Evolutionary conservation across 2,329 filamentous ascomycete genomes (phyloP).

Genomic region (Sclerotinia trifoliorum): DNA sequence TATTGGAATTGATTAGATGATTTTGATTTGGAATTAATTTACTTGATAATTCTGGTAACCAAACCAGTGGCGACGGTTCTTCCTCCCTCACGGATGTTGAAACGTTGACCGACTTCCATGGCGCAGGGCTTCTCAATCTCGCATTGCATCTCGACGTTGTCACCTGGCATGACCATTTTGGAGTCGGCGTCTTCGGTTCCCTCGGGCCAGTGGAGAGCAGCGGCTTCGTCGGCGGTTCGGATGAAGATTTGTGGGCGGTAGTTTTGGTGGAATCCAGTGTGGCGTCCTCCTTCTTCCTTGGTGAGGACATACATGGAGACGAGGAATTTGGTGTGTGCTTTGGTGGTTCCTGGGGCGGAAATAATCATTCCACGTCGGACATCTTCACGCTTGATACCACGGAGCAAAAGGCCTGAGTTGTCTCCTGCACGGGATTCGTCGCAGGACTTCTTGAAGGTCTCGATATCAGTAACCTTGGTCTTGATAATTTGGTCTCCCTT

Average conservation of each 20-base stretch:
- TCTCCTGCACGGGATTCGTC: slow-evolving; percentile 95
- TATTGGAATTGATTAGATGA: background rate
- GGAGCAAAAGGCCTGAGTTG: slow-evolving; percentile 95
- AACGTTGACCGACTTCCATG: slow-evolving; percentile 86
- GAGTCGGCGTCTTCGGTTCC: slow-evolving; percentile 67
- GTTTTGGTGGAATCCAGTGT: slow-evolving; percentile 93
- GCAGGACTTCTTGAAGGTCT: slow-evolving; percentile 99
- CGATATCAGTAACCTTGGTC: slow-evolving; percentile 99
- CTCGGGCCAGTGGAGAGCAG: slow-evolving; percentile 82
- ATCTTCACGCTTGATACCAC: slow-evolving; percentile 95
- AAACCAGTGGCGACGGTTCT: slow-evolving; percentile 83
- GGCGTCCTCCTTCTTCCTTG: slow-evolving; percentile 97
- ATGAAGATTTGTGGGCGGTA: slow-evolving; percentile 97
- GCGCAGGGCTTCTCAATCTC: slow-evolving; percentile 82
- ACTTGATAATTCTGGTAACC: slow-evolving; percentile 67
- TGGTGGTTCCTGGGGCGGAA: slow-evolving; percentile 76
- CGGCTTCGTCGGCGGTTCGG: slow-evolving; percentile 81
- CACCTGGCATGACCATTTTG: slow-evolving; percentile 95
- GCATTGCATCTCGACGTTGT: slow-evolving; percentile 97
- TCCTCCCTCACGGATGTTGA: slow-evolving; percentile 98
- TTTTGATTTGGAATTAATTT: slow-evolving; percentile 41
- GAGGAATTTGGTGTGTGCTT: slow-evolving; percentile 88
- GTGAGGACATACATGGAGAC: slow-evolving; percentile 94
- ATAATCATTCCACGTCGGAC: slow-evolving; percentile 94
- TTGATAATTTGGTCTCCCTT: slow-evolving; percentile 81